Base-by-base conservation (phyloP, 2,329 filamentous ascomycete genomes). In the Seiridium cupressi region DNA sequence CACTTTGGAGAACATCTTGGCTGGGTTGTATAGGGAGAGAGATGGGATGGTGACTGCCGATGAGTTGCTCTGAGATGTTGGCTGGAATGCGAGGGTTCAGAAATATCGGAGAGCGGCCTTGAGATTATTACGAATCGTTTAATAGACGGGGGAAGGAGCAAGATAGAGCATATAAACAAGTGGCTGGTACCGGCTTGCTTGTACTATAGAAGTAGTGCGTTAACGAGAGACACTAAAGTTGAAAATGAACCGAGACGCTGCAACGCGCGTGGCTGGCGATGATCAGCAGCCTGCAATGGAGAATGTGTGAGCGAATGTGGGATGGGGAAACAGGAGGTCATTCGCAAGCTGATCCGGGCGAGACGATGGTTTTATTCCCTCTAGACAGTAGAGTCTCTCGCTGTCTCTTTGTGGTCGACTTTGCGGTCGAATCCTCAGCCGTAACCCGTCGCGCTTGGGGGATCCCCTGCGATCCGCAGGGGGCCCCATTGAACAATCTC, bases 1-100 rank as follows among this genome's bases (percentile, higher is more conserved):
- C 57, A 79, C 55, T 70, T 80, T 83, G 73, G 77, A 73, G 63
- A 83, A 69, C 77, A 81, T 80, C 44, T 61, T 76, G 69, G 62
- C 61, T 57, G 18, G 5, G 26, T 36, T 31, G 46, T 26, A 26
- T 26, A 51, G 7, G 11, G 46, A 58, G 13, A 11, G 40, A 42
- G 34, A 49, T 34, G 44, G 18, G 18, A 36, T 18, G 13, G 31
- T 18, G 46, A 8, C 8, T 48, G n/a, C 7, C 13, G 8, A 48
- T 7, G n/a, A 10, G 13, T 48, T 7, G 8, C 46, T 32, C 8
- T 8, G 46, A 32, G 7, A n/a, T 48, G 38, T 18, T 7, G 40
- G 32, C 7, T 32, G 53, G 31, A 34, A 48, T 5, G 32, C 18
- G 54, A 55, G 18, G 40, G 31, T 42, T 42, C 44, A 35, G 38